phyloP scores from a whole-genome alignment of 176 grass and related monocot genomes.

The Eremochloa ophiuroides region DNA sequence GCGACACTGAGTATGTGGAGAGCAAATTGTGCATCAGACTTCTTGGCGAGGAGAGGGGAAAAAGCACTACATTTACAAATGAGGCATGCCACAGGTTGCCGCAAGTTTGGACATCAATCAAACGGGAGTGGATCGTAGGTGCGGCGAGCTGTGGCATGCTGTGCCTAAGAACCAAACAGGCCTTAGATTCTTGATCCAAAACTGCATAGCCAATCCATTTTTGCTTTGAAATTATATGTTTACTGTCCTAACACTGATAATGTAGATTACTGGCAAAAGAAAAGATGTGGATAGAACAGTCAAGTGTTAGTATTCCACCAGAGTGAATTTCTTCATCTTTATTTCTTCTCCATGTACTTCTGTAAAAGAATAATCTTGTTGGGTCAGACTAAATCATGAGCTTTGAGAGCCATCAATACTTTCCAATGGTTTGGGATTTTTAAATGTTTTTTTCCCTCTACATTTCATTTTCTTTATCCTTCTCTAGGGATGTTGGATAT shows the following conservation, averaged over 20 bases:
- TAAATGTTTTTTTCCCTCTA: not conserved
- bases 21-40: too few species aligned
- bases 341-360: not conserved
- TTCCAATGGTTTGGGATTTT: not conserved
- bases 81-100: too few species aligned
- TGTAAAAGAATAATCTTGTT: not conserved
- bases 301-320: not conserved
- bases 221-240: not conserved
- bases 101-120: too few species aligned
- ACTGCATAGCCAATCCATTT: not conserved
- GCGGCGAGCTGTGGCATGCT: too few species aligned
- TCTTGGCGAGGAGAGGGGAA: too few species aligned
- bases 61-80: too few species aligned
- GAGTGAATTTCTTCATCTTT: not conserved
- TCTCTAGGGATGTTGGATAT: not conserved
- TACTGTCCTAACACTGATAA: not conserved
- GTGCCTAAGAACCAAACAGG: too few species aligned
- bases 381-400: not conserved
- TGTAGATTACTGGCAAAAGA: not conserved
- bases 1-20: too few species aligned
- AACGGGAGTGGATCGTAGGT: too few species aligned
- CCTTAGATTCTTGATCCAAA: not conserved
- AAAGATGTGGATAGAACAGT: not conserved
- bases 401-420: not conserved
- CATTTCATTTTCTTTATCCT: not conserved